phyloP scores from a whole-genome alignment of 2,329 filamentous ascomycete species.

The Colletotrichum sp. region DNA sequence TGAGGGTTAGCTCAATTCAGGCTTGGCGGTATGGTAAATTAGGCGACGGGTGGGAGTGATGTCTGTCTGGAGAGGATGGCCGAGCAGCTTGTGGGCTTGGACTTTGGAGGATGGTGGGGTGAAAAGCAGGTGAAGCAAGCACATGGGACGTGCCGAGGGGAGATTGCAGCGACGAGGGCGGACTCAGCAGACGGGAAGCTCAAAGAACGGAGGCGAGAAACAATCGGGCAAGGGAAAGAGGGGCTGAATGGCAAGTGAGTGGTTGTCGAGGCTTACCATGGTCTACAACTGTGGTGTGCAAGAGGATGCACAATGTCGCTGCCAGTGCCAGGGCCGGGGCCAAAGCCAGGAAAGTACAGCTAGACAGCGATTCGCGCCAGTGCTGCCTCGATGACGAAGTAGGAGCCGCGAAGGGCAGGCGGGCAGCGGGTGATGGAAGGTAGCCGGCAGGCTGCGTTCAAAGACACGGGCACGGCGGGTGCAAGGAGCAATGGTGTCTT shows the following conservation, averaged over 20 bases:
- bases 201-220: neutral
- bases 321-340: neutral
- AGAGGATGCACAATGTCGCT: neutral
- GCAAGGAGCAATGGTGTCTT: conserved; percentile 12
- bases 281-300: conserved; percentile 12
- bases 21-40: neutral
- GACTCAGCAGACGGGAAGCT: neutral
- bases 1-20: neutral
- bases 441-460: conserved; percentile 10
- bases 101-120: conserved; percentile 12
- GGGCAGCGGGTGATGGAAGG: neutral
- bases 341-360: conserved; percentile 3
- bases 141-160: neutral
- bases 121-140: neutral
- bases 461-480: conserved; percentile 1
- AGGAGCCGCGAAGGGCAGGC: conserved; percentile 12
- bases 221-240: neutral
- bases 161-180: neutral
- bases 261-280: conserved; percentile 11
- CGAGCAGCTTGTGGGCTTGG: neutral
- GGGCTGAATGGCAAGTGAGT: neutral
- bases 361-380: conserved; percentile 12
- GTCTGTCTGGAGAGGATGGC: neutral
- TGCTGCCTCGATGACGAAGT: conserved; percentile 17
- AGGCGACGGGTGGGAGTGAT: neutral